phyloP scores from a whole-genome alignment of 225 moss, liverwort and hornwort species.

The Physcomitrium patens region DNA sequence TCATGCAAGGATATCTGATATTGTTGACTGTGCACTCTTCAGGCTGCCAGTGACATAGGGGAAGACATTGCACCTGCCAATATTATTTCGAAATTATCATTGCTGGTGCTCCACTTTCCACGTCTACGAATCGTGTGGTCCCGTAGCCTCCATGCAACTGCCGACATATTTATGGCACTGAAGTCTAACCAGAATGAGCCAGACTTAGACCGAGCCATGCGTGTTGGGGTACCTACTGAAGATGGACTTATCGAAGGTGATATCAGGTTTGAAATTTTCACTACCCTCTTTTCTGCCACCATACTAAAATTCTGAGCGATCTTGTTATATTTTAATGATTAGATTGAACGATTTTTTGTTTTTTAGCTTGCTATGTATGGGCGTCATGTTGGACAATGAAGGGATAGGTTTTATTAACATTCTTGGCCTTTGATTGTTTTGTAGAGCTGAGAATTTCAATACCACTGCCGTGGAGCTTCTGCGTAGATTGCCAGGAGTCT shows the following conservation, averaged over 20 bases:
- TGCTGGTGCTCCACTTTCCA: conserved; percentile 94
- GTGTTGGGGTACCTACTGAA: conserved; percentile 94
- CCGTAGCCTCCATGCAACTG: conserved; percentile 95
- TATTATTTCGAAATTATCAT: conserved; percentile 91
- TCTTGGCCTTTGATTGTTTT: conserved; percentile 18
- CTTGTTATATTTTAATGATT: not conserved
- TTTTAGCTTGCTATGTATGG: too few relatives aligned
- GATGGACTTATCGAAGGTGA: conserved; percentile 99
- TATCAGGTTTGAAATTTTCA: conserved; percentile 56
- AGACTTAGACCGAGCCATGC: conserved; percentile 87
- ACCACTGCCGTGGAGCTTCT: conserved; percentile 90
- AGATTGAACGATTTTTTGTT: not conserved
- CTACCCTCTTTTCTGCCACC: conserved; percentile 11
- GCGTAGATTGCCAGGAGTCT: conserved; percentile 90
- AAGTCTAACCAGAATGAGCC: conserved; percentile 98
- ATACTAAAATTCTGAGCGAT: conserved; percentile 15
- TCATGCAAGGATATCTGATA: conserved; percentile 18
- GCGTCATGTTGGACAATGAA: not conserved
- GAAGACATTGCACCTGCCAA: conserved; percentile 86
- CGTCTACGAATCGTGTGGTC: conserved; percentile 97
- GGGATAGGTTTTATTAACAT: not conserved
- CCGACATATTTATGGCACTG: conserved; percentile 92
- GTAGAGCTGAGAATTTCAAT: conserved; percentile 93
- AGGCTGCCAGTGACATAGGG: conserved; percentile 87
- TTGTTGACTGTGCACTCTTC: conserved; percentile 34